A percentile compares a stretch with the other conserved stretches of the same genome.
phyloP scores from a whole-genome alignment of 2,329 filamentous ascomycete genomes.

The Westerdykella ornata region DNA sequence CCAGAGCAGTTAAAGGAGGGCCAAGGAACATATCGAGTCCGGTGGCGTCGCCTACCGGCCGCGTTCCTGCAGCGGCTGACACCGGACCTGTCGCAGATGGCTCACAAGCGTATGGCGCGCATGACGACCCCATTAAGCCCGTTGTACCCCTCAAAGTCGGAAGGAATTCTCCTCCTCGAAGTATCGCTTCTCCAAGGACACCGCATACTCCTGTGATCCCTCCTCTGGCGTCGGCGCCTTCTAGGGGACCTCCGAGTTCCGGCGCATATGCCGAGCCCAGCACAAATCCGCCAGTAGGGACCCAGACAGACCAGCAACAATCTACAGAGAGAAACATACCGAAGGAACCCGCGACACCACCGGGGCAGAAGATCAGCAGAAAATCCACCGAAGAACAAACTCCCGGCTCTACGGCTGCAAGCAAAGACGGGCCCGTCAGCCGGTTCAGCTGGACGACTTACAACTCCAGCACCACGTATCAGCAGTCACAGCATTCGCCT shows the following conservation, averaged over 20 bases:
- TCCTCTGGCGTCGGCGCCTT: background rate
- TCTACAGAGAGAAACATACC: background rate
- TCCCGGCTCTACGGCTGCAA: slow-evolving; percentile 17
- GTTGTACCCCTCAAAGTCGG: slow-evolving; percentile 39
- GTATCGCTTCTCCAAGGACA: slow-evolving; percentile 28
- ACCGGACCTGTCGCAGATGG: slow-evolving; percentile 25
- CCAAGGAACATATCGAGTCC: slow-evolving; percentile 20
- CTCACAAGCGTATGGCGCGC: slow-evolving; percentile 16
- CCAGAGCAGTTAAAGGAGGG: slow-evolving; percentile 13
- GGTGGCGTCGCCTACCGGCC: slow-evolving; percentile 18
- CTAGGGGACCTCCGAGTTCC: slow-evolving; percentile 7
- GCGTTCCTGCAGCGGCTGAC: slow-evolving; percentile 20
- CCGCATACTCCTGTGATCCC: slow-evolving; percentile 12
- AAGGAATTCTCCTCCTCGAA: slow-evolving; percentile 31
- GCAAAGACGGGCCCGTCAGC: slow-evolving; percentile 20
- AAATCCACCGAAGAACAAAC: slow-evolving; percentile 18
- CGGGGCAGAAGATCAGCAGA: slow-evolving; percentile 2
- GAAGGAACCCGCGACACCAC: background rate
- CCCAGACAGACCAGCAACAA: background rate
- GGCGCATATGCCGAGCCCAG: slow-evolving; percentile 23
- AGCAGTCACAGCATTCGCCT: slow-evolving; percentile 30
- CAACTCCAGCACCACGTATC: slow-evolving; percentile 35
- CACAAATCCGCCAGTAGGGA: slow-evolving; percentile 16
- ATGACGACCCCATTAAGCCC: slow-evolving; percentile 39
- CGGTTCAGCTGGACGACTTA: slow-evolving; percentile 42